These are phyloP conservation scores for Taiwanofungus camphoratus DNA, from an alignment of 1,284 basidiomycete species.

Conservation along the genomic window DNA sequence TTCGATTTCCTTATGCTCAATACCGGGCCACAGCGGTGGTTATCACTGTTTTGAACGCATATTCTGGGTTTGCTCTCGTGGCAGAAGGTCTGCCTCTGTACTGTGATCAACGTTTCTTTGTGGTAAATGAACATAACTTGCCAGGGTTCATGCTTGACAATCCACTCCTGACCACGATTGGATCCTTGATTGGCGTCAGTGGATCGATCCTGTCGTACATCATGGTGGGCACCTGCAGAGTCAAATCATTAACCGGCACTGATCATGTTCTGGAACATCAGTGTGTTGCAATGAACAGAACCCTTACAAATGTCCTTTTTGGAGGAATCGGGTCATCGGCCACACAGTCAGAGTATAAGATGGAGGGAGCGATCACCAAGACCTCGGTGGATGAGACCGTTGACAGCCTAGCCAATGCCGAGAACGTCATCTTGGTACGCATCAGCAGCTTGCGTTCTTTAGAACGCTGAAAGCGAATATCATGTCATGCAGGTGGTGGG, in stretches of 20 bases:
- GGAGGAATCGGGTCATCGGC: slow-evolving; percentile 66
- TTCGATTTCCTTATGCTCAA: too few species aligned
- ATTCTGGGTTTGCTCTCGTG: slow-evolving; percentile 89
- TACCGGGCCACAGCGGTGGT: slow-evolving; percentile 85
- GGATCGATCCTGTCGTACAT: slow-evolving; percentile 88
- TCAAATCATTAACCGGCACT: background rate
- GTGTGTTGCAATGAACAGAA: slow-evolving; percentile 88
- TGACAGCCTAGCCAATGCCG: slow-evolving; percentile 69
- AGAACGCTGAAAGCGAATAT: background rate
- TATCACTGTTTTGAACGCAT: slow-evolving; percentile 83
- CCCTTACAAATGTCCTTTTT: slow-evolving; percentile 72
- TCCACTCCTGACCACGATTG: slow-evolving; percentile 73
- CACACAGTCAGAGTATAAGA: slow-evolving; percentile 57
- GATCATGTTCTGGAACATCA: slow-evolving; percentile 23
- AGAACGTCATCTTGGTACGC: slow-evolving; percentile 74
- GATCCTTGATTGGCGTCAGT: slow-evolving; percentile 79
- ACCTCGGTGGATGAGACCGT: slow-evolving; percentile 75
- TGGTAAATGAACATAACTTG: background rate
- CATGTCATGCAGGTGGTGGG: slow-evolving; percentile 58
- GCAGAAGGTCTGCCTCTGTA: slow-evolving; percentile 60
- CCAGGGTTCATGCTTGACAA: slow-evolving; percentile 85
- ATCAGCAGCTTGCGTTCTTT: background rate
- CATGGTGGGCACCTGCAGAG: slow-evolving; percentile 50
- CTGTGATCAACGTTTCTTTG: background rate
- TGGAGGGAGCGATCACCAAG: slow-evolving; percentile 75